Percentiles rank a stretch among this genome's conserved stretches.
These are phyloP conservation scores for Fusarium luffae DNA, from an alignment of 2,329 filamentous ascomycete genomes.

Conservation along the genomic window DNA sequence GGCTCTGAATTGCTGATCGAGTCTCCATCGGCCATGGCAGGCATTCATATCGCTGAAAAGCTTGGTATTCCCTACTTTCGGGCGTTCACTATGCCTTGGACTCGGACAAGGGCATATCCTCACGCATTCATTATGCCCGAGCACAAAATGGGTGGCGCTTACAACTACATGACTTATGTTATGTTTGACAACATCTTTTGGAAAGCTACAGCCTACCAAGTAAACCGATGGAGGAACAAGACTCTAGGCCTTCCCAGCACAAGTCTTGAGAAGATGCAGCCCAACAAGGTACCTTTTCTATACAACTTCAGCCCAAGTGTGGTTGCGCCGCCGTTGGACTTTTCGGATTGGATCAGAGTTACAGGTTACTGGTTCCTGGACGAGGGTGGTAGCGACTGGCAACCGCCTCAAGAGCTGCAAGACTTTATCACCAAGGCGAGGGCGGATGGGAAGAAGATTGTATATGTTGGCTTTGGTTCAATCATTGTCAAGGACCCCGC, in stretches of 20 bases:
- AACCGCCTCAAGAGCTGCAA: constrained; percentile 78
- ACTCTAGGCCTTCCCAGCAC: constrained; percentile 83
- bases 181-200: constrained; percentile 98
- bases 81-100: constrained; percentile 99
- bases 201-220: constrained; percentile 89
- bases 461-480: constrained; percentile 97
- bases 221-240: constrained; percentile 92
- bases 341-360: constrained; percentile 96
- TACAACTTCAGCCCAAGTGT: constrained; percentile 97
- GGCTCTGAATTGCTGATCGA: constrained; percentile 92
- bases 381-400: constrained; percentile 72
- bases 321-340: constrained; percentile 93
- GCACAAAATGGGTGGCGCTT: constrained; percentile 92
- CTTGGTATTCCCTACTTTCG: constrained; percentile 94
- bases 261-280: constrained; percentile 88
- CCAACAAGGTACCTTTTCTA: constrained; percentile 96
- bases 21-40: constrained; percentile 95
- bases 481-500: constrained; percentile 92
- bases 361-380: constrained; percentile 99
- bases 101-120: constrained; percentile 91
- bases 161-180: constrained; percentile 95
- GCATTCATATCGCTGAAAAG: constrained; percentile 96
- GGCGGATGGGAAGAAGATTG: constrained; percentile 85
- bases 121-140: constrained; percentile 95
- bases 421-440: constrained; percentile 88